phyloP scores from a whole-genome alignment of 371 early-diverging fungal species.

The Apophysomyces trapeziformis region DNA sequence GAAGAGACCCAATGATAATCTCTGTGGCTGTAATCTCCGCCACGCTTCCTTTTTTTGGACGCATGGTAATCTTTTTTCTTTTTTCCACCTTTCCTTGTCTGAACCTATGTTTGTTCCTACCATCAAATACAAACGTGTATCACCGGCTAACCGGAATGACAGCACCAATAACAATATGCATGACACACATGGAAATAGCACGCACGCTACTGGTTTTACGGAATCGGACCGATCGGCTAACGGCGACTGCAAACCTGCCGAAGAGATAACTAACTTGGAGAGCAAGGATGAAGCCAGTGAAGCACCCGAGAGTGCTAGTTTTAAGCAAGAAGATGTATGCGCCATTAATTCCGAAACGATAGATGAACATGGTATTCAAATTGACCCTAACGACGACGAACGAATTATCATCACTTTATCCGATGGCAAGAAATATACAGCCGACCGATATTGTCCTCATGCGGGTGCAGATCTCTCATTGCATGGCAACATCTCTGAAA shows the following conservation, averaged over 20 bases:
- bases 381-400: conserved; percentile 46
- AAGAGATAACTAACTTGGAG: no score
- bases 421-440: conserved; percentile 41
- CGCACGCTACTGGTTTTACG: no score
- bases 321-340: no score
- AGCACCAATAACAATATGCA: background rate
- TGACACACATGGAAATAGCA: no score
- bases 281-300: no score
- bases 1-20: no score
- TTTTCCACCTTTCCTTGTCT: conserved; percentile 9
- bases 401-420: conserved; percentile 47
- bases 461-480: conserved; percentile 51
- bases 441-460: conserved; percentile 59
- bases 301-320: no score
- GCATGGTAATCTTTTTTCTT: background rate
- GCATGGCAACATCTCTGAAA: conserved; percentile 42
- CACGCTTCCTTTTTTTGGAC: background rate
- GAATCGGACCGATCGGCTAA: no score
- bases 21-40: background rate
- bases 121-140: conserved; percentile 45
- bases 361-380: conserved; percentile 26
- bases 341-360: no score
- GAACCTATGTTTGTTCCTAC: conserved; percentile 49
- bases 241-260: no score
- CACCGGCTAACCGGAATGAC: conserved; percentile 13